phyloP scores from a whole-genome alignment of 163 green algal species.

The Coccomyxa subellipsoidea region DNA sequence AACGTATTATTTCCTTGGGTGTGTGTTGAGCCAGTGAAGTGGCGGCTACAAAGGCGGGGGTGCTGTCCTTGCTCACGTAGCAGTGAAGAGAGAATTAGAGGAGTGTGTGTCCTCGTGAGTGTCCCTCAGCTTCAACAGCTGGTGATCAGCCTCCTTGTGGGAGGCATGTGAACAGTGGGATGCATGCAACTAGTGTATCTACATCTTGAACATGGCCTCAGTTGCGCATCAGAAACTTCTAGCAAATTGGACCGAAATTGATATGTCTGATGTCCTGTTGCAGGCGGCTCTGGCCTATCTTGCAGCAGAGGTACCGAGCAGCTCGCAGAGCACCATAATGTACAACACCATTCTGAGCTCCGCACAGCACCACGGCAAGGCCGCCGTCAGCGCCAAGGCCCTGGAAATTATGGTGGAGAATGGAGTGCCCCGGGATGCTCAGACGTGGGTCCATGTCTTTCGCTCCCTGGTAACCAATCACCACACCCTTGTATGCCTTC shows the following conservation, averaged over 20 bases:
- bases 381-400: background rate
- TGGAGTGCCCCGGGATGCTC: background rate
- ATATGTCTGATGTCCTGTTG: too few relatives aligned
- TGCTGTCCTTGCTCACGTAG: background rate
- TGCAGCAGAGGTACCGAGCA: background rate
- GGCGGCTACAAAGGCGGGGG: too few relatives aligned
- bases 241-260: too few relatives aligned
- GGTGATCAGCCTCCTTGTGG: background rate
- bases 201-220: too few relatives aligned
- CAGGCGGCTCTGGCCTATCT: conserved; percentile 8
- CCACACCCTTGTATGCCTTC: too few relatives aligned
- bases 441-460: background rate
- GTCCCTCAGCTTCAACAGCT: background rate
- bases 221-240: too few relatives aligned
- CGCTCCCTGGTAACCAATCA: background rate
- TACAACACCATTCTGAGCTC: conserved; percentile 3
- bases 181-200: too few relatives aligned
- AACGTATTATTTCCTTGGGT: background rate
- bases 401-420: background rate
- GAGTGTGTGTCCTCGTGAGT: too few relatives aligned
- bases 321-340: background rate
- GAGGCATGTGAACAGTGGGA: too few relatives aligned
- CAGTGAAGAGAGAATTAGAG: background rate
- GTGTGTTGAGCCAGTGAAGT: background rate
- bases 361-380: background rate